Evolutionary conservation across 257 asterid species (phyloP).

Genomic region (Henckelia pumila): DNA sequence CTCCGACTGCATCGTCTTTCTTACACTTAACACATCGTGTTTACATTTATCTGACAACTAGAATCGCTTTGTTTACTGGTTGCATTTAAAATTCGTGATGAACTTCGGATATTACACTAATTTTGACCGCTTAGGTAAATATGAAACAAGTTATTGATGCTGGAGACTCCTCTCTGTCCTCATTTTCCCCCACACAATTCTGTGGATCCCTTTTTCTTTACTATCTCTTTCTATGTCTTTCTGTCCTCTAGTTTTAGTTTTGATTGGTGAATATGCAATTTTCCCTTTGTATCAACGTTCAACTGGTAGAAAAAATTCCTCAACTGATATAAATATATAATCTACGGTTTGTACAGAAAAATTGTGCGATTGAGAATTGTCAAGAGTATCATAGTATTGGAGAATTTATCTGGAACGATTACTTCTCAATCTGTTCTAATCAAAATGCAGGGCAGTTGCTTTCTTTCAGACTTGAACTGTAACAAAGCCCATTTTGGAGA

Average conservation of each 20-base stretch:
- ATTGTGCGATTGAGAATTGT: constrained; percentile 23
- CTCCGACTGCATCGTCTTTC: constrained; percentile 4
- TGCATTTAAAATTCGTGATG: constrained; percentile 20
- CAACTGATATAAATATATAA: constrained; percentile 18
- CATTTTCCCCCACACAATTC: constrained; percentile 30
- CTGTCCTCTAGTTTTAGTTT: constrained; percentile 27
- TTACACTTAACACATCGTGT: background rate
- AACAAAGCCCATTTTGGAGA: constrained; percentile 37
- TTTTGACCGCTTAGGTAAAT: constrained; percentile 25
- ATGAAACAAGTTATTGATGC: constrained; percentile 16
- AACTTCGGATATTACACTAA: constrained; percentile 24
- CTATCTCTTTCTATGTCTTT: constrained; percentile 35
- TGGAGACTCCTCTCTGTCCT: constrained; percentile 35
- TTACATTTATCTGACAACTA: constrained; percentile 4
- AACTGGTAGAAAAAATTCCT: constrained; percentile 1
- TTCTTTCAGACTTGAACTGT: constrained; percentile 37
- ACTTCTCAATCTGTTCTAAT: constrained; percentile 36
- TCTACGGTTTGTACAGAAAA: constrained; percentile 10
- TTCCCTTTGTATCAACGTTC: constrained; percentile 2
- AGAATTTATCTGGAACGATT: constrained; percentile 27
- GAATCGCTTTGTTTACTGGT: constrained; percentile 11
- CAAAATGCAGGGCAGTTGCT: constrained; percentile 59
- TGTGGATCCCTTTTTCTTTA: constrained; percentile 51
- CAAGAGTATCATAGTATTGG: constrained; percentile 20
- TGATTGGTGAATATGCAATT: constrained; percentile 25